Evolutionary conservation across 1,284 basidiomycete species (phyloP).

Genomic region (Melampsora americana): DNA sequence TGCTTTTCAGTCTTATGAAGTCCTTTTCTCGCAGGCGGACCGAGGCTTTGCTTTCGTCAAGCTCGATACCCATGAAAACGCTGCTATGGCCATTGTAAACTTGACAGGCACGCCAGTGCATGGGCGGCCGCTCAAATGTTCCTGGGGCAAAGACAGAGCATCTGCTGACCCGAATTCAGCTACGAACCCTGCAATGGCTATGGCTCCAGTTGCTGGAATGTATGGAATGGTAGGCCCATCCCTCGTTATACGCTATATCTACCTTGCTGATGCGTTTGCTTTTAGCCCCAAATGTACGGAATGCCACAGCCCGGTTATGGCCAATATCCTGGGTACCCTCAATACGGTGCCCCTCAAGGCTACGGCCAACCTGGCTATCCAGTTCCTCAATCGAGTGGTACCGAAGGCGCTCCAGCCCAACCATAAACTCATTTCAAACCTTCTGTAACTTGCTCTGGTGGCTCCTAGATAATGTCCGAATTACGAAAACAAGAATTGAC

Average conservation of each 20-base stretch:
- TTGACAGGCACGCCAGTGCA: constrained; percentile 92
- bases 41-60: constrained; percentile 98
- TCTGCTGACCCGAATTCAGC: constrained; percentile 38
- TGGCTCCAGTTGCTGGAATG: constrained; percentile 42
- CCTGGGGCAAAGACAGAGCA: constrained; percentile 83
- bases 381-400: constrained; percentile 23
- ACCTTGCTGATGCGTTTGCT: neutral
- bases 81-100: constrained; percentile 92
- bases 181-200: constrained; percentile 30
- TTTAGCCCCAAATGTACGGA: constrained; percentile 44
- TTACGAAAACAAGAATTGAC: too few species aligned
- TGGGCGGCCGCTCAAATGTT: constrained; percentile 90
- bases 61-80: constrained; percentile 93
- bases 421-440: constrained; percentile 12
- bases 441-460: too few species aligned
- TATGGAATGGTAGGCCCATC: constrained; percentile 37
- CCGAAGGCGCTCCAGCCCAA: constrained; percentile 32
- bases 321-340: constrained; percentile 42
- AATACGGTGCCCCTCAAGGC: constrained; percentile 29
- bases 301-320: constrained; percentile 42
- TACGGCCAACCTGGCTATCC: constrained; percentile 41
- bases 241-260: neutral
- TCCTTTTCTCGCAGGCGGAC: constrained; percentile 62
- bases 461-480: too few species aligned
- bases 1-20: neutral